Percentiles rank a stretch among this genome's conserved stretches.
Conservation (phyloP, 257 asterid species). For the Solanum ossicruentum region DNA sequence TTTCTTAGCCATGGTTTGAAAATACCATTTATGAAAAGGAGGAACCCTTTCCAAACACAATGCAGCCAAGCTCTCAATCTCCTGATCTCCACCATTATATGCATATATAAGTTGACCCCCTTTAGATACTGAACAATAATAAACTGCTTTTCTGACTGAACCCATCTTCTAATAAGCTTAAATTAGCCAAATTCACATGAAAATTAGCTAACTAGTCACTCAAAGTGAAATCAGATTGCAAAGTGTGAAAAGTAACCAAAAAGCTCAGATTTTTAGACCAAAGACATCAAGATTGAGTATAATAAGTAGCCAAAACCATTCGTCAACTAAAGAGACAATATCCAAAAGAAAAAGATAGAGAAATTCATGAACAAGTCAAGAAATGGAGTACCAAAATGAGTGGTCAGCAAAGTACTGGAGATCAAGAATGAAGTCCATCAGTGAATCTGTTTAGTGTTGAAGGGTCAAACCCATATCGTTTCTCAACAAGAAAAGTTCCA, state of each 20-base stretch:
- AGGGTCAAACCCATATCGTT: background rate
- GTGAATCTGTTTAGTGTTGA: background rate
- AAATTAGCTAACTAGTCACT: background rate
- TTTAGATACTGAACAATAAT: constrained; percentile 58
- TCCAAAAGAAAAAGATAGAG: background rate
- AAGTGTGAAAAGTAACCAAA: background rate
- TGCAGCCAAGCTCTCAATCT: constrained; percentile 42
- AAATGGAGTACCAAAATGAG: background rate
- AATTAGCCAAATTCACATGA: background rate
- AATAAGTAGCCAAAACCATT: background rate
- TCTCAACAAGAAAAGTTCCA: background rate
- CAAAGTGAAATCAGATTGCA: background rate
- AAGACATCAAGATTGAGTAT: background rate
- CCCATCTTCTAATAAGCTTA: background rate
- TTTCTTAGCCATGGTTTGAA: constrained; percentile 32
- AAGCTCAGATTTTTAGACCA: background rate
- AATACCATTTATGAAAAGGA: constrained; percentile 61
- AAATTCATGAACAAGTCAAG: background rate
- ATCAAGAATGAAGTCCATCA: background rate
- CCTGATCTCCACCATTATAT: constrained; percentile 34
- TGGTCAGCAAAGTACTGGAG: background rate
- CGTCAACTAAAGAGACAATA: background rate
- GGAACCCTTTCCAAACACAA: constrained; percentile 62
- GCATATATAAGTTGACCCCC: constrained; percentile 33
- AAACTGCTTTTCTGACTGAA: constrained; percentile 5